Evolutionary conservation across 306 rosid species (phyloP).

Genomic region (Medicago ruthenica): DNA sequence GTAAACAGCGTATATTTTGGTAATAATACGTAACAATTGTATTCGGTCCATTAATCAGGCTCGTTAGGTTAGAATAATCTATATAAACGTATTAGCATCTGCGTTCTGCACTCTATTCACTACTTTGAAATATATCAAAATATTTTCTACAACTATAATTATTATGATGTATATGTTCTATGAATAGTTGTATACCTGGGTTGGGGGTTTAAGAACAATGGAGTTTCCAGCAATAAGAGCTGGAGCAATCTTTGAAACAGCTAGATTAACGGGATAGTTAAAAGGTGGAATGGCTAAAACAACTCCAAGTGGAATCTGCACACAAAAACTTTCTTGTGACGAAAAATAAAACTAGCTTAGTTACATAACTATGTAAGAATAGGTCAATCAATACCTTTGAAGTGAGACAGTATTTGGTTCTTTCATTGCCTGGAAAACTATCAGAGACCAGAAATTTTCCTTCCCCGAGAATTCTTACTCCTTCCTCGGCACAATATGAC

Average conservation of each 20-base stretch:
- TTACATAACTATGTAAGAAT: background rate
- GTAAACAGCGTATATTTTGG: too few relatives aligned
- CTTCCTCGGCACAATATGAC: conserved; percentile 90
- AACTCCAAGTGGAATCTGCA: conserved; percentile 92
- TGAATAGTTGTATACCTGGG: conserved; percentile 62
- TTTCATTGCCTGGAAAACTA: conserved; percentile 89
- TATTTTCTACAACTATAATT: background rate
- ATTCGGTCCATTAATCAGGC: too few relatives aligned
- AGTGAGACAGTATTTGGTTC: conserved; percentile 89
- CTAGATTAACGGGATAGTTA: conserved; percentile 90
- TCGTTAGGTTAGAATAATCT: too few relatives aligned
- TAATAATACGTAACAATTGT: too few relatives aligned
- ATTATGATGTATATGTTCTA: background rate
- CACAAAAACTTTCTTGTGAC: background rate
- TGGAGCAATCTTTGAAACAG: conserved; percentile 89
- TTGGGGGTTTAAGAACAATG: conserved; percentile 94
- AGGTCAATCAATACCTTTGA: conserved; percentile 65
- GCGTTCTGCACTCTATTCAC: too few relatives aligned
- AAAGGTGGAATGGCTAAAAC: conserved; percentile 90
- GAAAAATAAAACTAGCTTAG: background rate
- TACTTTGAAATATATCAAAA: background rate
- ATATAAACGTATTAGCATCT: too few relatives aligned
- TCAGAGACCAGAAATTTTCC: conserved; percentile 63
- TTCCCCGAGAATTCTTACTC: conserved; percentile 70
- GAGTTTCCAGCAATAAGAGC: conserved; percentile 92